phyloP scores from a whole-genome alignment of 441 rosid species.

The Macaranga tanarius region DNA sequence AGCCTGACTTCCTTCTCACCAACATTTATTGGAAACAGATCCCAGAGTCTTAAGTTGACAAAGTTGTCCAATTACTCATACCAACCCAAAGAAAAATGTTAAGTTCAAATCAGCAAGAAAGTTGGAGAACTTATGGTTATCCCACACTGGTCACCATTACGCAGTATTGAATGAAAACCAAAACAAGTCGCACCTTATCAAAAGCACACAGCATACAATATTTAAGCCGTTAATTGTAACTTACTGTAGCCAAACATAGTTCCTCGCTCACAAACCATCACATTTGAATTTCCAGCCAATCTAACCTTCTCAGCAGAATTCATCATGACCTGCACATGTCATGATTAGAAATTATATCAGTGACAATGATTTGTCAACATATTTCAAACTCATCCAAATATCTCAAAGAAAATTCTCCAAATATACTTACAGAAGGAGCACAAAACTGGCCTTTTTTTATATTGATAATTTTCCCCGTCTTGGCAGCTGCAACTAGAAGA shows the following conservation, averaged over 20 bases:
- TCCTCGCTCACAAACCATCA: slow-evolving; percentile 95
- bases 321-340: slow-evolving; percentile 63
- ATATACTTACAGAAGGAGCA: slow-evolving; percentile 73
- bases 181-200: not conserved
- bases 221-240: slow-evolving; percentile 29
- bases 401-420: slow-evolving; percentile 13
- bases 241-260: slow-evolving; percentile 98
- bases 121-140: not conserved
- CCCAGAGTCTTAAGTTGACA: not conserved
- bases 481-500: slow-evolving; percentile 89
- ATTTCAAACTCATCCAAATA: slow-evolving; percentile 1
- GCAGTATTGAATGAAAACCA: slow-evolving; percentile 2
- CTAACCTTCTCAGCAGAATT: slow-evolving; percentile 84
- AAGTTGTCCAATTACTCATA: not conserved
- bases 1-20: not conserved
- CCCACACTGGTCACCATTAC: not conserved
- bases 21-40: not conserved
- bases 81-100: not conserved
- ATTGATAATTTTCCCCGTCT: slow-evolving; percentile 85
- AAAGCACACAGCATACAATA: slow-evolving; percentile 8
- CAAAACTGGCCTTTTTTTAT: slow-evolving; percentile 93
- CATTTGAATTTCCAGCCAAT: slow-evolving; percentile 82
- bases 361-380: slow-evolving; percentile 15
- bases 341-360: slow-evolving; percentile 15
- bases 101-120: not conserved